Evolutionary conservation across 31 red algal genomes (phyloP), one percentile per base, ranked within the genome.

Genomic region (Asparagopsis taxiformis): DNA sequence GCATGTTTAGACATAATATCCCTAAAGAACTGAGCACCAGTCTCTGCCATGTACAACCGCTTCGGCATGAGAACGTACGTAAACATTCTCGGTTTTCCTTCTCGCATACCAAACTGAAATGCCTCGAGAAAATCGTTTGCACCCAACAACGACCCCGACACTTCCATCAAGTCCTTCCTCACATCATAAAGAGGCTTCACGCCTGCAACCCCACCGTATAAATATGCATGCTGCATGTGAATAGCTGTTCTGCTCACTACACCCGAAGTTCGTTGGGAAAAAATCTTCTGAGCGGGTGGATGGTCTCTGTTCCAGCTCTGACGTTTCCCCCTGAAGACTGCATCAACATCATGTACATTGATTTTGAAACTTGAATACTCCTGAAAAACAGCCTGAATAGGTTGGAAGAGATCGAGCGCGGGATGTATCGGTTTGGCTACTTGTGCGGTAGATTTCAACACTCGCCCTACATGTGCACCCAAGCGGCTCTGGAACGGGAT

Each of bases 1-100:
- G 85, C 85, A 49, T 90, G 85, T 51, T 90, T 90, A 7, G 73
- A 79, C 68, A 74, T 79, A 56, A 80, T 79, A 59, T 90, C 76
- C 25, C 49, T 37, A n/a, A 80, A 81, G 59, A 90, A 90, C 51
- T 68, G 43, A 32, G 85, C 85, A 13, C 85, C 85, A 29, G 85
- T 90, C 35, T 90, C 85, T 7, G 85, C 75, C 62, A 90, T 63
- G 69, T 74, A 74, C 58, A 90, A 36, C 28, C 65, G 61, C 25
- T 57, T 33, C 2, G 60, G 63, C 50, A 77, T 77, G 36, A 88
- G 65, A 54, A 88, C 84, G 24, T 88, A 88, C 2, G 84, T 88
- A 57, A 90, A 90, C 48, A 81, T 64, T 34, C 85, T 53, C 37
- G 75, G 51, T 26, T 90, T 81, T 33, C 76, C 75, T 13, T 59